Base-by-base conservation (phyloP, 140 eudicot species). In the Ambrosia hybrid region DNA sequence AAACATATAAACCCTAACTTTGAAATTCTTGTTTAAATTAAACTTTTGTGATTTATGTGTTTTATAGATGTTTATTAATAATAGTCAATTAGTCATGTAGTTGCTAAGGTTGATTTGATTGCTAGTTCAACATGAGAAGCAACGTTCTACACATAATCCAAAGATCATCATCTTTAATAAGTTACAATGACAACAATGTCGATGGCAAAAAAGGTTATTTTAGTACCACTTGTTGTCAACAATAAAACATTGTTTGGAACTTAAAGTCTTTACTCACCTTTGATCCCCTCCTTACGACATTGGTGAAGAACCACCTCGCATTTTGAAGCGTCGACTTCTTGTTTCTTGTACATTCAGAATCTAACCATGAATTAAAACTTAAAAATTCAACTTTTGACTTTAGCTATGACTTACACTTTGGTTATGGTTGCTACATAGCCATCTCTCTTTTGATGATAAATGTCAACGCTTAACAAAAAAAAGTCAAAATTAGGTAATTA, bases 81-180 rank as follows among this genome's bases (percentile, higher is more conserved):
- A 14, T 5, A 14, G 60, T n/a, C n/a, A n/a, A n/a, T n/a, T n/a
- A n/a, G n/a, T 55, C 33, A 55, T 14, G 30, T 15, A 5, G 60
- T 55, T 55, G 9, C 60, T 5, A 55, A 55, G 16, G 16, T 55
- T 14, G 33, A 55, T 55, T 55, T 15, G 17, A 14, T 55, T 55
- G 30, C 60, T 55, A 55, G 60, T 55, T 55, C 60, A 15, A 55
- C 16, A 55, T 55, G 10, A 55, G 60, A 55, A 55, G 60, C 60
- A 55, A 55, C 34, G 9, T 15, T 55, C 34, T 55, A 55, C 60
- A 55, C 16, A 55, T 14, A 55, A 55, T 55, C 60, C 30, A 55
- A 55, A 55, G 11, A 55, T 55, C 60, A 55, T 55, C 33, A 55
- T 55, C 60, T 55, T 55, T 55, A 55, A 55, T 55, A 55, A 15